Percentiles rank a stretch among this genome's conserved stretches.
These are phyloP conservation scores for Coriaria nepalensis DNA, from an alignment of 306 rosid genomes.

Conservation along the genomic window DNA sequence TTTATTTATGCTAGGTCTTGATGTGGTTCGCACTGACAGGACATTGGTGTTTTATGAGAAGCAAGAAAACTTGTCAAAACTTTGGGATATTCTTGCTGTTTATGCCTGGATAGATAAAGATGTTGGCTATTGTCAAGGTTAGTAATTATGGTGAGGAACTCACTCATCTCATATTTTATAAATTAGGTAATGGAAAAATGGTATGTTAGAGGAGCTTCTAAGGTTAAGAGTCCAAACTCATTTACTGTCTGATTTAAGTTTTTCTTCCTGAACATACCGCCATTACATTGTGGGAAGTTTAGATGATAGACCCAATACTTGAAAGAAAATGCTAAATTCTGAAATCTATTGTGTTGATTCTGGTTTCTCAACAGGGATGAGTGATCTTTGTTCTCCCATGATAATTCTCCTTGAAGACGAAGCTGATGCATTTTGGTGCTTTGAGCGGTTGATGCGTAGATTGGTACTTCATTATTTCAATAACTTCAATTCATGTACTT, in stretches of 20 bases:
- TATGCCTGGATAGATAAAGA: conserved; percentile 95
- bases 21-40: conserved; percentile 93
- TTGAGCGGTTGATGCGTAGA: conserved; percentile 97
- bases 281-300: too few species aligned
- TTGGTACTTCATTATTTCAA: conserved; percentile 39
- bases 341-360: neutral
- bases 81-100: conserved; percentile 95
- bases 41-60: conserved; percentile 90
- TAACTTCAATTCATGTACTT: neutral
- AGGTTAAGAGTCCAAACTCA: too few species aligned
- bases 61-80: conserved; percentile 74
- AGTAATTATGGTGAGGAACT: conserved; percentile 12
- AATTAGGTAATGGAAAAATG: too few species aligned
- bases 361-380: conserved; percentile 67
- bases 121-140: conserved; percentile 96
- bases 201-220: too few species aligned
- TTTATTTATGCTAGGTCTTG: conserved; percentile 55
- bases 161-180: neutral
- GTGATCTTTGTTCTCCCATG: conserved; percentile 99
- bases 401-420: conserved; percentile 87
- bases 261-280: too few species aligned
- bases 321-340: too few species aligned
- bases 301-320: too few species aligned
- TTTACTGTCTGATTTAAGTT: too few species aligned
- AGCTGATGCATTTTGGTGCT: conserved; percentile 99